A percentile compares a stretch with the other conserved stretches of the same genome.
Evolutionary conservation across 164 flowering plant species (phyloP).

Genomic region (Malania oleifera): DNA sequence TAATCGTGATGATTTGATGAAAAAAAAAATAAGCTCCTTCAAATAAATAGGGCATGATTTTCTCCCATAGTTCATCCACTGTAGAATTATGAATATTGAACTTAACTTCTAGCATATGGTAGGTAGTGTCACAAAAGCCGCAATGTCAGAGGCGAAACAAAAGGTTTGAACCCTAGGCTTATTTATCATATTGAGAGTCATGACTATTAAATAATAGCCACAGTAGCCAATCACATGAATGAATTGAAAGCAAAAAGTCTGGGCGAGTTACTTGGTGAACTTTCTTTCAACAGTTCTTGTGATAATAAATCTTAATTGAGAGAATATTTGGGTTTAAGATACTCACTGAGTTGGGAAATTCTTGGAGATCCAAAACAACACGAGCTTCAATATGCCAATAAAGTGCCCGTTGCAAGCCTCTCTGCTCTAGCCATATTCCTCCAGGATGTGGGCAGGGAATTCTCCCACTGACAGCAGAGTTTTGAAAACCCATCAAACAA

Average conservation of each 20-base stretch:
- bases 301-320: neutral
- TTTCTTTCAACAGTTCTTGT: neutral
- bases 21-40: too few relatives aligned
- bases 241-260: neutral
- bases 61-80: too few relatives aligned
- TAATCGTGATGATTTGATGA: too few relatives aligned
- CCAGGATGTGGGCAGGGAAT: slow-evolving; percentile 95
- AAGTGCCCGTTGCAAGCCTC: slow-evolving; percentile 81
- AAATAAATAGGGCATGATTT: too few relatives aligned
- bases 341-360: slow-evolving; percentile 51
- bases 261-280: neutral
- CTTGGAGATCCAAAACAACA: slow-evolving; percentile 91
- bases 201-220: too few relatives aligned
- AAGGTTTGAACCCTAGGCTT: too few relatives aligned
- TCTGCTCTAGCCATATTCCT: slow-evolving; percentile 92
- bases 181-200: too few relatives aligned
- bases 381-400: slow-evolving; percentile 99
- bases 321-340: neutral
- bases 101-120: too few relatives aligned
- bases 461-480: slow-evolving; percentile 42
- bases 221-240: neutral
- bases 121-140: too few relatives aligned
- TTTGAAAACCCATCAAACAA: neutral
- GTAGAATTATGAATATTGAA: too few relatives aligned
- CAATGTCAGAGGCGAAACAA: too few relatives aligned